Evolutionary conservation across 495 filamentous ascomycete species (phyloP).

Genomic region (Aspergillus asperescens): DNA sequence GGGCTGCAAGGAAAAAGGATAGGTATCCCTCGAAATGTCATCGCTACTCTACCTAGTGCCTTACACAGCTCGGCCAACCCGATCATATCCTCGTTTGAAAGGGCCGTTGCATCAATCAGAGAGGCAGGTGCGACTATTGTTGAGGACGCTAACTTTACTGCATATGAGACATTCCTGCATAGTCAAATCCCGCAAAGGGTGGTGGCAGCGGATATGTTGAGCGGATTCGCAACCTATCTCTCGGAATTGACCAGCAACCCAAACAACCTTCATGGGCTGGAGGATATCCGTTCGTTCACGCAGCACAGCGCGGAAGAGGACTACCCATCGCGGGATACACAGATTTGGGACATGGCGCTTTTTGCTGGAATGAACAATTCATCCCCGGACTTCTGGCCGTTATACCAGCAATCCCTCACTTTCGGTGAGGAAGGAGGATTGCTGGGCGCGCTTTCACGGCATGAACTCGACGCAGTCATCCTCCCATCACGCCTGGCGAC

Average conservation of each 20-base stretch:
- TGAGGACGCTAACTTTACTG: slow-evolving; percentile 49
- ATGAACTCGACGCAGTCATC: slow-evolving; percentile 48
- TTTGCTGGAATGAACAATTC: slow-evolving; percentile 34
- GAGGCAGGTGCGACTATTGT: slow-evolving; percentile 49
- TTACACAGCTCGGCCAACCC: slow-evolving; percentile 18
- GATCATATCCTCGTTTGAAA: slow-evolving; percentile 41
- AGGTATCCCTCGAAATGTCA: slow-evolving; percentile 48
- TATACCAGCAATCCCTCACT: slow-evolving; percentile 40
- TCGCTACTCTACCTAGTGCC: slow-evolving; percentile 12
- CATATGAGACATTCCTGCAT: slow-evolving; percentile 36
- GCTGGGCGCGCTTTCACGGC: slow-evolving; percentile 41
- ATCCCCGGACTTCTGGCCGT: slow-evolving; percentile 37
- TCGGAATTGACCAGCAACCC: slow-evolving; percentile 43
- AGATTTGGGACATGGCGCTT: slow-evolving; percentile 42
- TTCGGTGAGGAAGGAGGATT: slow-evolving; percentile 46
- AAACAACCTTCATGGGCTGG: slow-evolving; percentile 37
- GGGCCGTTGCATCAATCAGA: slow-evolving; percentile 35
- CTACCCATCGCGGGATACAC: slow-evolving; percentile 46
- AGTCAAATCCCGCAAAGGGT: slow-evolving; percentile 24
- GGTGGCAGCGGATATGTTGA: slow-evolving; percentile 43
- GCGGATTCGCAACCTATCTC: slow-evolving; percentile 41
- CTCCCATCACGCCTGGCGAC: slow-evolving; percentile 43
- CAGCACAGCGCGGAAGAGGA: slow-evolving; percentile 40
- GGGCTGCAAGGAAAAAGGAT: slow-evolving; percentile 46
- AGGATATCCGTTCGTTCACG: slow-evolving; percentile 41